Evolutionary conservation across 2,329 filamentous ascomycete species (phyloP), one percentile per base, ranked within the genome.

Genomic region (Colletotrichum lupini): DNA sequence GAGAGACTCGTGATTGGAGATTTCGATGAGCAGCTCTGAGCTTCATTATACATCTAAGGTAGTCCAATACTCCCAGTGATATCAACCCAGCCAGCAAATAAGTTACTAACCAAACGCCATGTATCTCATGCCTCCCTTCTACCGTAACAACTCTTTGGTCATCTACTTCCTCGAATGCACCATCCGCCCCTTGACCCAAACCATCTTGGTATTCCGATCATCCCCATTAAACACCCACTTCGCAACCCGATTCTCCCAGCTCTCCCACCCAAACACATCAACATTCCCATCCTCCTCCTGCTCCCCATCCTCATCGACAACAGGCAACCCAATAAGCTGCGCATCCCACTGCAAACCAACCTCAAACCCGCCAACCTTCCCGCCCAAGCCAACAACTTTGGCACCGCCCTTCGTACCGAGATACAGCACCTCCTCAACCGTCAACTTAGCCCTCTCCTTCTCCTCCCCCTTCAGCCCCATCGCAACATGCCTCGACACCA

Each of bases 221-320:
- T 98, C 95, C 0, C 97, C 97, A 76, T 91, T 93, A 83, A 94
- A 99, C 74, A 98, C 86, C 97, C 97, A 99, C 86, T 99, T 99
- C 65, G 94, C 94, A 12, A 98, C 84, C 79, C 87, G 90, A 78
- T 98, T 94, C 52, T 93, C 90, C 94, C 94, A 97, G n/a, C 80
- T 90, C 87, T 98, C 96, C 90, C 92, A 95, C 1, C 95, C 95
- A 85, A 98, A 99, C 0, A 98, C 82, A 82, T 98, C 95, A 0
- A 98, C 94, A 59, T 92, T 91, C 0, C 92, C 92, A 1, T 84
- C 83, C 4, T 87, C 85, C 1, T 76, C 77, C 4, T 59, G 73
- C 1, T 84, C 83, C 0, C 85, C 86, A 3, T 85, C 82, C 5
- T 83, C 83, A 1, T 84, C 83, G 1, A 90, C 86, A 4, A 78